Evolutionary conservation across 78 protist species (phyloP).

Genomic region (Reticulomyxa filosa): DNA sequence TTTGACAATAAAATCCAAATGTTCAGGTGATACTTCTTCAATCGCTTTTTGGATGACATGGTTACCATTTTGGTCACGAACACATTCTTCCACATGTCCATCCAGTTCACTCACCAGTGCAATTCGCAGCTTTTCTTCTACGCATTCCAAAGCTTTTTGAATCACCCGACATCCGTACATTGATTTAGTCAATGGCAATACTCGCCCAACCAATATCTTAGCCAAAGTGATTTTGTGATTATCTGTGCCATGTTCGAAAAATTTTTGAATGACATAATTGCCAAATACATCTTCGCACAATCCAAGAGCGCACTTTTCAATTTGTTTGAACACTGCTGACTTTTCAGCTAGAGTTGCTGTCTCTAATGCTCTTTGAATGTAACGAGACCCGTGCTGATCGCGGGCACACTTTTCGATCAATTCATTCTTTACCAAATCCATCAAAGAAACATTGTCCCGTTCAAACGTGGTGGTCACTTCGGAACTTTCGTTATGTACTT

Average conservation of each 20-base stretch:
- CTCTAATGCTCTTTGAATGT: slow-evolving; percentile 83
- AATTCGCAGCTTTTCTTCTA: no score
- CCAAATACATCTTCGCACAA: slow-evolving; percentile 94
- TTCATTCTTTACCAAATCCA: no score
- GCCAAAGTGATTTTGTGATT: slow-evolving; percentile 19
- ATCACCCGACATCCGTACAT: slow-evolving; percentile 95
- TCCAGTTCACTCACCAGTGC: slow-evolving; percentile 51
- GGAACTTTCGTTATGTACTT: no score
- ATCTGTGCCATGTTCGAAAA: slow-evolving; percentile 62
- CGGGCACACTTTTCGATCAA: no score
- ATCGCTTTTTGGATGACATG: slow-evolving; percentile 73
- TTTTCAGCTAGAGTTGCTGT: slow-evolving; percentile 43
- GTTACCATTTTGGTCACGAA: slow-evolving; percentile 95
- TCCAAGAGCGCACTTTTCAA: slow-evolving; percentile 42
- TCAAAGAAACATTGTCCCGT: no score
- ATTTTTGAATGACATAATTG: slow-evolving; percentile 94
- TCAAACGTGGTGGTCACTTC: no score
- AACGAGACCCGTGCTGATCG: slow-evolving; percentile 93
- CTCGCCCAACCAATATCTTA: slow-evolving; percentile 43
- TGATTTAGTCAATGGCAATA: slow-evolving; percentile 56
- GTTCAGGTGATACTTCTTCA: background rate
- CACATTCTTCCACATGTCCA: slow-evolving; percentile 59
- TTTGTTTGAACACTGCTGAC: slow-evolving; percentile 54
- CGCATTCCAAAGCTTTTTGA: slow-evolving; percentile 65
- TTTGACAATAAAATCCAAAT: background rate